Base-by-base conservation (phyloP, 306 rosid species). In the Gleditsia sinensis region DNA sequence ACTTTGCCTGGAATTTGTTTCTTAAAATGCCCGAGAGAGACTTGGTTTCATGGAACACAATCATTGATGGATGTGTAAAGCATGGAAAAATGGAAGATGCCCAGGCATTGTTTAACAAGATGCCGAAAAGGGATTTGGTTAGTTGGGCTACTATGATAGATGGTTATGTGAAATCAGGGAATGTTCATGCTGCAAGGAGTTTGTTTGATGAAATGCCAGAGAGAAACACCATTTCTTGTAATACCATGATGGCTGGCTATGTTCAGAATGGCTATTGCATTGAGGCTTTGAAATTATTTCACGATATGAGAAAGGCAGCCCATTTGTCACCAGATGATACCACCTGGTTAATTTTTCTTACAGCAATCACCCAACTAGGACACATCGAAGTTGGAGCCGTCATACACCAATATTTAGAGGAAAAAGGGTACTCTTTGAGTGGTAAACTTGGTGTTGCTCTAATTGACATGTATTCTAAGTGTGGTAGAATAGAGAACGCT, bases 241-340 rank as follows among this genome's bases (percentile, higher is more conserved):
- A 89, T 64, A 82, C 91, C 34, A 87, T 91, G 92, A 89, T 89
- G 89, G 85, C 87, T 53, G 97, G 95, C 23, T 89, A 89, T 83
- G 80, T 82, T 77, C 86, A 83, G 45, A 85, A 89, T 75, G 91
- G 91, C 14, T 78, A 69, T 81, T 82, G 74, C 78, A 9, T 57
- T 46, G 92, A 91, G 84, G 88, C 92, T 50, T 69, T 91, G 64
- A 84, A 87, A 67, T 60, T 91, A n/a, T 91, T 87, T 79, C 59
- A 85, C 69, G 80, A 82, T 36, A 89, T 89, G 88, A 76, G 63
- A 54, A 81, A 21, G 45, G 75, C 58, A 51, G 45, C 75, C 2
- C 49, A 64, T 33, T 33, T 84, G 45, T 40, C 40, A 30, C 97
- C 91, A 23, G 91, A 91, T 42, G 75, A 67, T 68, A 72, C 95